These are phyloP conservation scores for Corchorus olitorius DNA, from an alignment of 345 rosid genomes.

Conservation along the genomic window DNA sequence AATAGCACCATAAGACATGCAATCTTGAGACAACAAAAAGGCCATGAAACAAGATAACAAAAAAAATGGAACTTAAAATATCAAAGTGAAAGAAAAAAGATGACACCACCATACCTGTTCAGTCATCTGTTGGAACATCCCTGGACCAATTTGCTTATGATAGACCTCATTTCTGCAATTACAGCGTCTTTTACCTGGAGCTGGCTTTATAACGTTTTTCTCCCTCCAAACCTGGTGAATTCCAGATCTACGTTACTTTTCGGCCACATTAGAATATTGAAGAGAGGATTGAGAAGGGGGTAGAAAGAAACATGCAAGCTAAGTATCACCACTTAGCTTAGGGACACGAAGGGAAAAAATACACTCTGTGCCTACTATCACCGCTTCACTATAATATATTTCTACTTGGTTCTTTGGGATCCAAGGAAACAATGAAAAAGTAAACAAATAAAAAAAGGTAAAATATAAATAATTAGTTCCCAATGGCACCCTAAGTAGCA, in stretches of 20 bases:
- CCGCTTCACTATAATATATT: neutral
- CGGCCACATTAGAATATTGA: neutral
- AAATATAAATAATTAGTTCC: neutral
- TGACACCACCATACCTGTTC: conserved; percentile 58
- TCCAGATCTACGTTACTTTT: neutral
- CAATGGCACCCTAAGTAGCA: neutral
- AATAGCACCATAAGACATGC: neutral
- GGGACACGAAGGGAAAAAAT: neutral
- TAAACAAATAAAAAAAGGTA: neutral
- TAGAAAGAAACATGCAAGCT: neutral
- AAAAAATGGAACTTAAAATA: neutral
- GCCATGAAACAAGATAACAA: neutral
- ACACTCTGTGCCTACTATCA: neutral
- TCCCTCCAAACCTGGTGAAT: conserved; percentile 90
- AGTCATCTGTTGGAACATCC: conserved; percentile 99
- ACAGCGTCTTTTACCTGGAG: conserved; percentile 93
- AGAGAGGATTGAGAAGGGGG: neutral
- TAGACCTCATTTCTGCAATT: conserved; percentile 98
- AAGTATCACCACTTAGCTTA: too few relatives aligned
- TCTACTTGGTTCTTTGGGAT: neutral
- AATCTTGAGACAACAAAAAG: neutral
- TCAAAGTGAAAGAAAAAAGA: neutral
- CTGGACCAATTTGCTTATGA: conserved; percentile 98
- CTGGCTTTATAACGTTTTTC: conserved; percentile 87
- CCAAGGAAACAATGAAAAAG: neutral